These are phyloP conservation scores for Paulownia fortunei DNA, from an alignment of 257 asterid genomes.

Conservation along the genomic window DNA sequence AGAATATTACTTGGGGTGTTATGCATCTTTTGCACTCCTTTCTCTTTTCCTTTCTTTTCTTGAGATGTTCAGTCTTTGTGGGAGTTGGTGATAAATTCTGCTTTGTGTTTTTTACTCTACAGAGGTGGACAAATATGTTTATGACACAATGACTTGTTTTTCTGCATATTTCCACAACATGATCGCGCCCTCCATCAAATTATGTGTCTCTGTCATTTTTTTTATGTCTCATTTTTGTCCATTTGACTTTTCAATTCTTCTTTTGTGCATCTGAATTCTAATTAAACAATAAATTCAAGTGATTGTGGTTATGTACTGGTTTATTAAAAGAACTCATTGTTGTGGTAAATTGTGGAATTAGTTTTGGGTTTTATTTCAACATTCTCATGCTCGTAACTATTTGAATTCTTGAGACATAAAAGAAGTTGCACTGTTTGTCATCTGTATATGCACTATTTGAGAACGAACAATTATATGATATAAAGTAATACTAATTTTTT, in stretches of 20 bases:
- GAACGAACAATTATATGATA: neutral
- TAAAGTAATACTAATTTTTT: neutral
- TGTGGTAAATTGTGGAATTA: neutral
- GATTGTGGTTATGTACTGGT: neutral
- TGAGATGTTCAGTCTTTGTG: neutral
- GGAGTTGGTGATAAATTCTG: neutral
- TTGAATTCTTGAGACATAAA: neutral
- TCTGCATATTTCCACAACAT: neutral
- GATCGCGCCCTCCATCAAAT: neutral
- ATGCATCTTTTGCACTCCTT: neutral
- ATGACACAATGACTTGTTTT: neutral
- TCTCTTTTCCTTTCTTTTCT: neutral
- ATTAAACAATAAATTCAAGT: neutral
- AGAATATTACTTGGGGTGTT: neutral
- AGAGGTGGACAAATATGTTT: neutral
- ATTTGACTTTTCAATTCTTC: neutral
- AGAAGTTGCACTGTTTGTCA: neutral
- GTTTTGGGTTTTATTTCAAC: neutral
- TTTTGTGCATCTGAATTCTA: constrained; percentile 6
- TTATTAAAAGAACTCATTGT: neutral
- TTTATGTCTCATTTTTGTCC: neutral
- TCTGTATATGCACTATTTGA: neutral
- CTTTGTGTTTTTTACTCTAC: neutral
- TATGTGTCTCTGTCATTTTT: neutral
- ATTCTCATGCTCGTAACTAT: neutral